Conservation (phyloP, 139 green algal species). For the Pleodorina starrii region DNA sequence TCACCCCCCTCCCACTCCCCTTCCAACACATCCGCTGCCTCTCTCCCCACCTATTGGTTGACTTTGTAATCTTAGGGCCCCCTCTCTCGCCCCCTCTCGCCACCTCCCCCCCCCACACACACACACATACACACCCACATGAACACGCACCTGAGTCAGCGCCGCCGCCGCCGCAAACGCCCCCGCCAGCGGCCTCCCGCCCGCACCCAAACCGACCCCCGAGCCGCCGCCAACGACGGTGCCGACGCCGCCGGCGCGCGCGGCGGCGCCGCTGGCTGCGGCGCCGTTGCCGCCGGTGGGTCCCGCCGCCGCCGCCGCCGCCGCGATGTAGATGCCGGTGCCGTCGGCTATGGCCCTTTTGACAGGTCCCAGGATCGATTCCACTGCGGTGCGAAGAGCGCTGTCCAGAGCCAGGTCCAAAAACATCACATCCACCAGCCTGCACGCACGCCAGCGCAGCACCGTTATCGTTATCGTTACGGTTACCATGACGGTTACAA, state of each 20-base stretch:
- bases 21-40: too few species aligned
- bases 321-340: slow-evolving; percentile 10
- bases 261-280: not conserved
- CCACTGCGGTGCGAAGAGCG: slow-evolving; percentile 58
- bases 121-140: not conserved
- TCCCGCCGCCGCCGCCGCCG: not conserved
- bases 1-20: too few species aligned
- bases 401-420: slow-evolving; percentile 81
- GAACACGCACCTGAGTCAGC: slow-evolving; percentile 4
- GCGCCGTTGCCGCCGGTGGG: not conserved
- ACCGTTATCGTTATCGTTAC: too few species aligned
- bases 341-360: not conserved
- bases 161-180: slow-evolving; percentile 2
- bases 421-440: slow-evolving; percentile 76
- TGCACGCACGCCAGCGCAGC: too few species aligned
- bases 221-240: not conserved
- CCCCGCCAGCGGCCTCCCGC: not conserved
- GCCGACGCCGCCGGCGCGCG: not conserved
- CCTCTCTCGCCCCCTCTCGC: too few species aligned
- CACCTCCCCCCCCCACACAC: too few species aligned
- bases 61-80: too few species aligned
- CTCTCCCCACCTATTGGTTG: too few species aligned
- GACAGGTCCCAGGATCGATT: slow-evolving; percentile 42
- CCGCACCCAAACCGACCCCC: too few species aligned
- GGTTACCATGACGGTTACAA: too few species aligned